Conservation (phyloP, 108 stramenopile genomes). For the Aureococcus anophagefferens region DNA sequence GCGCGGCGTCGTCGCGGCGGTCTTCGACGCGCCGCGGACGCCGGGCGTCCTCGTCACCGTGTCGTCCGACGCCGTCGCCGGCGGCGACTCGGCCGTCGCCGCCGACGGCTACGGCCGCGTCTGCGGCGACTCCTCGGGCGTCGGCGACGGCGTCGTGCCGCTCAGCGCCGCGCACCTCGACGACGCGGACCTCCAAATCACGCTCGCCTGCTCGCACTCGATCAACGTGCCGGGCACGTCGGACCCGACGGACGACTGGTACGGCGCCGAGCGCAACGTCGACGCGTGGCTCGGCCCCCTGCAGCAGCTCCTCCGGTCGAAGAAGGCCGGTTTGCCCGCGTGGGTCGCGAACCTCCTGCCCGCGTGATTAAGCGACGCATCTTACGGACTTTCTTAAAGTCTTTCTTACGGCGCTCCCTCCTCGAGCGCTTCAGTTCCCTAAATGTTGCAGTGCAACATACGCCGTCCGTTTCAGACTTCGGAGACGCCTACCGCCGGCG, state of each 20-base stretch:
- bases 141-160: background rate
- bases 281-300: background rate
- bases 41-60: background rate
- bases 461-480: too few species aligned
- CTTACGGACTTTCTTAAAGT: too few species aligned
- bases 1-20: background rate
- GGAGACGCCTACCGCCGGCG: too few species aligned
- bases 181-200: too few species aligned
- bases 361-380: too few species aligned
- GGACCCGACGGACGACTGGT: background rate
- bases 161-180: background rate
- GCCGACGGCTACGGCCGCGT: background rate
- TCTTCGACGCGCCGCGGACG: background rate
- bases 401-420: too few species aligned
- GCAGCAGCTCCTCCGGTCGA: too few species aligned
- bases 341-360: too few species aligned
- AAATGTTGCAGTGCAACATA: too few species aligned
- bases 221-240: background rate
- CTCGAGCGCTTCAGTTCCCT: too few species aligned
- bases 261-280: background rate
- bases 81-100: background rate
- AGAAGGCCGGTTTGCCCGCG: too few species aligned
- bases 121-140: background rate
- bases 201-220: background rate
- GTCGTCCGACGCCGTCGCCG: background rate